phyloP scores from a whole-genome alignment of 148 eudicot species.

The Agrostemma githago region DNA sequence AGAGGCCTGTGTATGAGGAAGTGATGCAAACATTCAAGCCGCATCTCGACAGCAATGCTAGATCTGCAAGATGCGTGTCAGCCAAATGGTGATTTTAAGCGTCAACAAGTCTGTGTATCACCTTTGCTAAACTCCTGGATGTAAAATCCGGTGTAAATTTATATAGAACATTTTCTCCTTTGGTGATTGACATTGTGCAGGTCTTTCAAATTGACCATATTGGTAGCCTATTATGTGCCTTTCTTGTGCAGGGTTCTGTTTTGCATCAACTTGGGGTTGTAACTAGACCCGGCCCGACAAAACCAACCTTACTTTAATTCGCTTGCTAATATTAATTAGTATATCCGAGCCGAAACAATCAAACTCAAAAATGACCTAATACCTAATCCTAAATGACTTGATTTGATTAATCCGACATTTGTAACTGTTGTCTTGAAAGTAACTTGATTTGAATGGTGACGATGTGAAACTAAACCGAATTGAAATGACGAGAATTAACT shows the following conservation, averaged over 20 bases:
- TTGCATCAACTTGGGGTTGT: neutral
- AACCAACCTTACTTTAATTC: too few relatives aligned
- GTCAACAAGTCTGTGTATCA: neutral
- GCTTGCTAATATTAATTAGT: too few relatives aligned
- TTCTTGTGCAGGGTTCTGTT: conserved; percentile 4
- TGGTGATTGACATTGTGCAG: conserved; percentile 18
- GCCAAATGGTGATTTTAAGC: conserved; percentile 61
- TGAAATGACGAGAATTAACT: too few relatives aligned
- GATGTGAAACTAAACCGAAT: too few relatives aligned
- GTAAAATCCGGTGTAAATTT: conserved; percentile 31
- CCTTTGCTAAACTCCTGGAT: conserved; percentile 3
- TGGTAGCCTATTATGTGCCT: neutral
- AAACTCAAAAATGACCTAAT: too few relatives aligned
- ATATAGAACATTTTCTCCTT: conserved; percentile 17
- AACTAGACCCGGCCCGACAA: too few relatives aligned
- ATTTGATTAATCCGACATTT: too few relatives aligned
- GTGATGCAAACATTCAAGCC: conserved; percentile 65
- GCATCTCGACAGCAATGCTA: conserved; percentile 33
- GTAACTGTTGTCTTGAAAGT: too few relatives aligned
- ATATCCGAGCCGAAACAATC: too few relatives aligned
- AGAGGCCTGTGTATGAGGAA: conserved; percentile 93
- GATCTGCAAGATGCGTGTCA: conserved; percentile 70
- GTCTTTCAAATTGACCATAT: conserved; percentile 7
- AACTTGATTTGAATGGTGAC: too few relatives aligned
- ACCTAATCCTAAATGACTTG: too few relatives aligned